Evolutionary conservation across 805 yeast genomes (phyloP).

Genomic region (Metschnikowia shivogae): DNA sequence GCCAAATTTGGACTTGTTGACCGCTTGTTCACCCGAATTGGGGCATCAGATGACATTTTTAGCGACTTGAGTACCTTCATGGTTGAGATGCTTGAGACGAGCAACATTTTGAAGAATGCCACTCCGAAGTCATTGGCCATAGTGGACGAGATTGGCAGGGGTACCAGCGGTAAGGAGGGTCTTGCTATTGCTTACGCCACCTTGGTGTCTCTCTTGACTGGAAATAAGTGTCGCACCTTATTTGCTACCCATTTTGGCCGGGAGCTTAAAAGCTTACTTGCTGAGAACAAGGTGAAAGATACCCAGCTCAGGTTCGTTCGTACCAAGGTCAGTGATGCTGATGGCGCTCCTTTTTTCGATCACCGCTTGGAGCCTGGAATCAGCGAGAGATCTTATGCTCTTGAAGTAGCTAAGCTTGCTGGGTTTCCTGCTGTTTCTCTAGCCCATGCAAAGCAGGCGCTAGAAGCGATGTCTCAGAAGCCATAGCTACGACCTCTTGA

Average conservation of each 20-base stretch:
- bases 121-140: conserved; percentile 42
- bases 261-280: conserved; percentile 36
- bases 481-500: not conserved
- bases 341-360: conserved; percentile 38
- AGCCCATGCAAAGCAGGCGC: conserved; percentile 43
- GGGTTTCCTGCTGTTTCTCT: conserved; percentile 69
- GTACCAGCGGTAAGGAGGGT: conserved; percentile 70
- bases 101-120: conserved; percentile 31
- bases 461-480: not conserved
- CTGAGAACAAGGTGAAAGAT: conserved; percentile 25
- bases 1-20: conserved; percentile 48
- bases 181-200: conserved; percentile 81
- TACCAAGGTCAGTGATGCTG: conserved; percentile 29
- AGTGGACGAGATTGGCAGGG: conserved; percentile 42
- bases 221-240: conserved; percentile 64
- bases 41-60: conserved; percentile 31
- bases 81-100: conserved; percentile 45
- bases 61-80: conserved; percentile 45
- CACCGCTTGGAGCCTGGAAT: conserved; percentile 63
- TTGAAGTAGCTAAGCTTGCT: conserved; percentile 71
- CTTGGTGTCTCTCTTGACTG: conserved; percentile 48
- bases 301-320: conserved; percentile 25
- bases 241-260: conserved; percentile 82
- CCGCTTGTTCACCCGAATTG: conserved; percentile 44
- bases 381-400: conserved; percentile 70